phyloP scores from a whole-genome alignment of 768 basidiomycete genomes.

The Boletus subparvulus region DNA sequence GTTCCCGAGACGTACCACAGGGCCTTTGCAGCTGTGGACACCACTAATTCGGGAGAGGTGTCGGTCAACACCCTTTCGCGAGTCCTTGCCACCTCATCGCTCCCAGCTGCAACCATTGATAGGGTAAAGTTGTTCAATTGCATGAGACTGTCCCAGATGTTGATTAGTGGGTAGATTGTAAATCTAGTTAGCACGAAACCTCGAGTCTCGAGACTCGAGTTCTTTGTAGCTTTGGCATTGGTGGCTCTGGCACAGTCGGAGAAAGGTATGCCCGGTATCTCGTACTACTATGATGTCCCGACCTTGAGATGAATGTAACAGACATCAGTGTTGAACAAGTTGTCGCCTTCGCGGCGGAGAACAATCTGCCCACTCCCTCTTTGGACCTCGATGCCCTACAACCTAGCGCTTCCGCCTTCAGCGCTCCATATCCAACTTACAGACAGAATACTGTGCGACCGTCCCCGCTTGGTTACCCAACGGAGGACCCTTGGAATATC shows the following conservation, averaged over 20 bases:
- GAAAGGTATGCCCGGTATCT: slow-evolving; percentile 51
- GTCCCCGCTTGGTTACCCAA: slow-evolving; percentile 50
- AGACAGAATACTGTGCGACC: slow-evolving; percentile 47
- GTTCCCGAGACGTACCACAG: slow-evolving; percentile 76
- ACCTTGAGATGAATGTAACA: slow-evolving; percentile 28
- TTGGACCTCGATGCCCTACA: slow-evolving; percentile 63
- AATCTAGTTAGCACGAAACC: slow-evolving; percentile 81
- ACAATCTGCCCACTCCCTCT: slow-evolving; percentile 72
- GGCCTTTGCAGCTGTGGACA: slow-evolving; percentile 73
- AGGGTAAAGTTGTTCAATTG: slow-evolving; percentile 45
- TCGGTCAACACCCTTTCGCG: slow-evolving; percentile 83
- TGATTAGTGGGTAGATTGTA: slow-evolving; percentile 62
- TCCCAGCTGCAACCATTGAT: slow-evolving; percentile 83
- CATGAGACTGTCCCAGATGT: background rate
- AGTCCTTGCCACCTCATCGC: slow-evolving; percentile 69
- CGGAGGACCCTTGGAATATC: slow-evolving; percentile 69
- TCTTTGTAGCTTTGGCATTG: slow-evolving; percentile 87
- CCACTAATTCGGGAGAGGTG: slow-evolving; percentile 67
- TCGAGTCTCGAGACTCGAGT: slow-evolving; percentile 83
- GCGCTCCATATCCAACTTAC: slow-evolving; percentile 38
- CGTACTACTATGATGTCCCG: background rate
- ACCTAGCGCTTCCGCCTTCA: slow-evolving; percentile 52
- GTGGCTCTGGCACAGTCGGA: slow-evolving; percentile 83
- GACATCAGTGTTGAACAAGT: slow-evolving; percentile 83
- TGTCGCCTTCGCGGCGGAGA: slow-evolving; percentile 72